These are phyloP conservation scores for Globisporangium yorkense DNA, from an alignment of 352 stramenopile genomes.

Conservation along the genomic window DNA sequence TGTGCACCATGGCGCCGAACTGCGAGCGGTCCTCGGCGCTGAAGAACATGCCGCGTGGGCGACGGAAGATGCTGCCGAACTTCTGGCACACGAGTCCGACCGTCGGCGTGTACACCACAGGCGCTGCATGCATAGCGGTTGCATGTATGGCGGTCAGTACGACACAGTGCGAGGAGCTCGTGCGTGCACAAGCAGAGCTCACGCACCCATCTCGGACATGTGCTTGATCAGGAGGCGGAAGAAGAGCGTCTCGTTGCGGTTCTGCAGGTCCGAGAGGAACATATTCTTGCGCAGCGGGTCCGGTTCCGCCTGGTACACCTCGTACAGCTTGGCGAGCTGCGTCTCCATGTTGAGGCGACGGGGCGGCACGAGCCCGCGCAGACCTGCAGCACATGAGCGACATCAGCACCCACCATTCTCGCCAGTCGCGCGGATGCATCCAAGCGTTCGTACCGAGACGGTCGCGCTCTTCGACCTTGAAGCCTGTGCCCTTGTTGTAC, in stretches of 20 bases:
- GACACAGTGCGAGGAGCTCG: conserved; percentile 12
- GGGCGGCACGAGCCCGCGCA: conserved; percentile 81
- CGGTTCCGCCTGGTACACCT: conserved; percentile 55
- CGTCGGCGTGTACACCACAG: conserved; percentile 97
- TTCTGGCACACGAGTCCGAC: conserved; percentile 92
- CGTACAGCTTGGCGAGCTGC: conserved; percentile 75
- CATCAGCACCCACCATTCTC: neutral
- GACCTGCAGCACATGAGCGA: conserved; percentile 20
- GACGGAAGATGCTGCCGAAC: conserved; percentile 89
- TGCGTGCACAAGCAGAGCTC: conserved; percentile 11
- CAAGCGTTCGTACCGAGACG: conserved; percentile 46
- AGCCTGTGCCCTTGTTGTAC: conserved; percentile 89
- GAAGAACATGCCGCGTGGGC: conserved; percentile 94
- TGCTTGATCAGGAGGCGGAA: conserved; percentile 90
- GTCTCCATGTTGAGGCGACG: conserved; percentile 60
- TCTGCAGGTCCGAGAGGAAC: conserved; percentile 92
- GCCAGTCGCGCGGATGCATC: neutral
- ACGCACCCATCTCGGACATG: conserved; percentile 89
- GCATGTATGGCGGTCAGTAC: neutral
- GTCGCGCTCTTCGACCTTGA: conserved; percentile 77
- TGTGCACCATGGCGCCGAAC: conserved; percentile 89
- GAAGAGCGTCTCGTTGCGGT: conserved; percentile 96
- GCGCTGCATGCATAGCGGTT: conserved; percentile 36
- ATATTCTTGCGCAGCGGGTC: conserved; percentile 91
- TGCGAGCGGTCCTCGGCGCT: conserved; percentile 88